Conservation (phyloP, 148 eudicot genomes). For the Chenopodium formosanum region DNA sequence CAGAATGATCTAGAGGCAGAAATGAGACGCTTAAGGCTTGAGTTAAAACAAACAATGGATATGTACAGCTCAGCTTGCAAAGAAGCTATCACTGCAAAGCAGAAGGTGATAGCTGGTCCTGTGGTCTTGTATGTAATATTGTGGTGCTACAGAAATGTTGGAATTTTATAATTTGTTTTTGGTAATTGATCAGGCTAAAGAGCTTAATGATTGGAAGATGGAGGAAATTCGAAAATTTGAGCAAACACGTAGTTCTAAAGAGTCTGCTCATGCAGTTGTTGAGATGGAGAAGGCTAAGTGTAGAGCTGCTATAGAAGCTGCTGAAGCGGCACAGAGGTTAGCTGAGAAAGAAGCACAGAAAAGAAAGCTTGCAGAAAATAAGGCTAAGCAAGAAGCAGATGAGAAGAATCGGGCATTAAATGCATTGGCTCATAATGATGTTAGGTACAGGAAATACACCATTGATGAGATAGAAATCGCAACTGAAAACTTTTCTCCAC, state of each 20-base stretch:
- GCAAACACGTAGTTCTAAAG: conserved; percentile 53
- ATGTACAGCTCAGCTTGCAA: conserved; percentile 77
- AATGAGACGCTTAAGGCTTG: conserved; percentile 62
- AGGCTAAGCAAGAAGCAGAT: conserved; percentile 56
- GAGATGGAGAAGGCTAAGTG: conserved; percentile 73
- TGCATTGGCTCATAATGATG: conserved; percentile 46
- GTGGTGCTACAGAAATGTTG: neutral
- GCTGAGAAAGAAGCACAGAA: conserved; percentile 75
- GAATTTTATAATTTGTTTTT: conserved; percentile 6
- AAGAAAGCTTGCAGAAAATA: conserved; percentile 60
- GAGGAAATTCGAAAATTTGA: conserved; percentile 49
- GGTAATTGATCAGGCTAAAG: conserved; percentile 50
- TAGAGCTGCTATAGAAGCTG: conserved; percentile 80
- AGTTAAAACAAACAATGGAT: conserved; percentile 67
- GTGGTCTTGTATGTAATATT: neutral
- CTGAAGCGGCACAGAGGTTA: conserved; percentile 66
- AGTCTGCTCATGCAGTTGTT: conserved; percentile 49
- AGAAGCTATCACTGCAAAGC: conserved; percentile 67
- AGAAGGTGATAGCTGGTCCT: conserved; percentile 39
- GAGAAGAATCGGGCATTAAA: conserved; percentile 58
- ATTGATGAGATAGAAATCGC: conserved; percentile 79
- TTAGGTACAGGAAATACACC: conserved; percentile 63
- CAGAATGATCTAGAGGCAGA: conserved; percentile 52
- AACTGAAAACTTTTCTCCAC: conserved; percentile 46
- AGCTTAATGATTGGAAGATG: conserved; percentile 51